Percentiles rank a stretch among this genome's conserved stretches.
These are phyloP conservation scores for Oryza brachyantha DNA, from an alignment of 176 grass and related monocot species.

Conservation along the genomic window DNA sequence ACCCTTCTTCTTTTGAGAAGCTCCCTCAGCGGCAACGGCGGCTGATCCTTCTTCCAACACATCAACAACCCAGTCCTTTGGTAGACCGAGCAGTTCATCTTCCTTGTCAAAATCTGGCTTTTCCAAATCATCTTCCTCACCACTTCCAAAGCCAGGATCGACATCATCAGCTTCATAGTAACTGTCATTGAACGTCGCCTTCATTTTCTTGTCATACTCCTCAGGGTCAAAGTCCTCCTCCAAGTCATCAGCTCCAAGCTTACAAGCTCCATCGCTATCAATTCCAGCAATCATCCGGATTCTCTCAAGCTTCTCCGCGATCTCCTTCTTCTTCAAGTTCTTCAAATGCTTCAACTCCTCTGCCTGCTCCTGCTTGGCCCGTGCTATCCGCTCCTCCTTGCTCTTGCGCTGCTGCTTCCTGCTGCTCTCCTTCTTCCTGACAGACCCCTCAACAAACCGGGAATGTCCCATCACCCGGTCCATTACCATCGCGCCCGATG, in stretches of 20 bases:
- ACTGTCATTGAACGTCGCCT: conserved; percentile 56
- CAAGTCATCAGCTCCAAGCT: conserved; percentile 70
- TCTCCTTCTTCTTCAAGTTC: conserved; percentile 98
- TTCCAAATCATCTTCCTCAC: conserved; percentile 51
- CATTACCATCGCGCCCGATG: conserved; percentile 26
- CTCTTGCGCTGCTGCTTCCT: conserved; percentile 84
- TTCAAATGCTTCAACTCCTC: conserved; percentile 93
- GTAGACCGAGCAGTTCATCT: conserved; percentile 76
- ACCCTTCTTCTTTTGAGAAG: conserved; percentile 30
- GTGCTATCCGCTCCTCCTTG: conserved; percentile 79
- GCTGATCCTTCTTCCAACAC: conserved; percentile 39
- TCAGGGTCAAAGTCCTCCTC: conserved; percentile 96
- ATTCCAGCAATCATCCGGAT: conserved; percentile 70
- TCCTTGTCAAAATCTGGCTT: conserved; percentile 91
- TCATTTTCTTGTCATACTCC: conserved; percentile 86
- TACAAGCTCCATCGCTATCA: conserved; percentile 38
- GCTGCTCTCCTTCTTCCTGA: conserved; percentile 92
- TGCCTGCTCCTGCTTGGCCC: conserved; percentile 53
- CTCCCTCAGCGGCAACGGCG: conserved; percentile 28
- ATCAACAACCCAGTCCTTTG: conserved; percentile 49
- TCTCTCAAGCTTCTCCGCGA: conserved; percentile 77
- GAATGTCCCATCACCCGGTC: conserved; percentile 82
- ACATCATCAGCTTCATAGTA: conserved; percentile 74
- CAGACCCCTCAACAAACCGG: conserved; percentile 76
- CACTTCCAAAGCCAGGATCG: conserved; percentile 67